Evolutionary conservation across 352 stramenopile species (phyloP), one percentile per base, ranked within the genome.

Genomic region (Phytophthora sp.): DNA sequence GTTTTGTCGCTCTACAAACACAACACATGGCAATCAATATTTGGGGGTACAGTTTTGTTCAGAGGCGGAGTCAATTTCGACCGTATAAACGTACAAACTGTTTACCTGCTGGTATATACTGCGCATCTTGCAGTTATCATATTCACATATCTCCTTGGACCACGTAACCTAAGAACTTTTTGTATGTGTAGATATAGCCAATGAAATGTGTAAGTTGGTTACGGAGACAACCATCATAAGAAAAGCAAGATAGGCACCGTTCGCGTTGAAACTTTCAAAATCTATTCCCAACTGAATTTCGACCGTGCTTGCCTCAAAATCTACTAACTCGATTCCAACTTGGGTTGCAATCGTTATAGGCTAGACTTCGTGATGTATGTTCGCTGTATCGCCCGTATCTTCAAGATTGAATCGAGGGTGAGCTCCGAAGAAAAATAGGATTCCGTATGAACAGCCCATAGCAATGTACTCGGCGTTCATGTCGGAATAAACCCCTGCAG

Each of bases 401-500:
- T 48, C 37, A 2, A 64, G 26, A 5, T 44, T 28, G 46, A 69
- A 69, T 15, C 61, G 43, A 4, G 53, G 53, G 13, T 65, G 56
- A 7, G 61, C 64, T 0, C 61, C 61, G 31, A 65, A 65, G 31
- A 44, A 69, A 20, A 69, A 41, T 24, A 55, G 58, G n/a, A 69
- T 59, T 23, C 58, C 61, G 32, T 69, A 69, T 11, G 76, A 56
- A 17, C 63, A 63, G 28, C 59, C 68, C 53, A 82, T 79, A 5
- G 72, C 76, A 31, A 84, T 82, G 37, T 78, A 82, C 48, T 84
- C 76, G 32, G 54, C 76, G 45, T 84, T 66, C 76, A 80, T 84
- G 39, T 78, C 72, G 3, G 69, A 72, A 24, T 80, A 84, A 1
- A 84, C 76, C 30, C 82, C 76, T 1, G 72, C 72, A 2, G n/a